Evolutionary conservation across 2,329 filamentous ascomycete species (phyloP).

Genomic region (Hypoxylon sp.): DNA sequence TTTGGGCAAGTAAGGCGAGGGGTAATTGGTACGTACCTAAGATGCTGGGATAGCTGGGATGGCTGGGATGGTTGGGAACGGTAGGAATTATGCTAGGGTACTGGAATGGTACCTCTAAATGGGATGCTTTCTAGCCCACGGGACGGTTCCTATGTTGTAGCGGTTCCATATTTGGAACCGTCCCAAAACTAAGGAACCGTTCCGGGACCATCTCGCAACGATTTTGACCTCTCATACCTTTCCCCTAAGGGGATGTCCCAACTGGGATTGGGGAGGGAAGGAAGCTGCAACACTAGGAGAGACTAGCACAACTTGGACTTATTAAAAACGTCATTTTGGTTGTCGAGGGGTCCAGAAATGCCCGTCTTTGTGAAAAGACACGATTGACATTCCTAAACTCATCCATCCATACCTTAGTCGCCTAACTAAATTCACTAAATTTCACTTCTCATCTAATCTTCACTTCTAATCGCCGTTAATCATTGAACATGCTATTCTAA

Average conservation of each 20-base stretch:
- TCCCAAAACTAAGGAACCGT: too few species aligned
- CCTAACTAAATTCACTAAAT: slow-evolving; percentile 11
- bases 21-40: too few species aligned
- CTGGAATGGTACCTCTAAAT: too few species aligned
- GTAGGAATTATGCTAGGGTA: too few species aligned
- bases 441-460: slow-evolving; percentile 8
- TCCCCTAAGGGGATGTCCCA: slow-evolving; percentile 21
- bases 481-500: slow-evolving; percentile 31
- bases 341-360: slow-evolving; percentile 34
- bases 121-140: too few species aligned
- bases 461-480: slow-evolving; percentile 13
- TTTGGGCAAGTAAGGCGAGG: too few species aligned
- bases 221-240: too few species aligned
- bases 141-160: too few species aligned
- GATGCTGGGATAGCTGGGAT: too few species aligned
- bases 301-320: slow-evolving; percentile 28
- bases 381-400: slow-evolving; percentile 36
- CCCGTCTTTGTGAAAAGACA: slow-evolving; percentile 40
- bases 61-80: too few species aligned
- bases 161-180: too few species aligned
- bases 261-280: slow-evolving; percentile 34
- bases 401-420: slow-evolving; percentile 14
- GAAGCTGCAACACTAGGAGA: slow-evolving; percentile 31
- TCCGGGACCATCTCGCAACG: too few species aligned
- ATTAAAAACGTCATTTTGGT: slow-evolving; percentile 44